Conservation (phyloP, 2,329 filamentous ascomycete genomes). For the Ascochyta fabae region DNA sequence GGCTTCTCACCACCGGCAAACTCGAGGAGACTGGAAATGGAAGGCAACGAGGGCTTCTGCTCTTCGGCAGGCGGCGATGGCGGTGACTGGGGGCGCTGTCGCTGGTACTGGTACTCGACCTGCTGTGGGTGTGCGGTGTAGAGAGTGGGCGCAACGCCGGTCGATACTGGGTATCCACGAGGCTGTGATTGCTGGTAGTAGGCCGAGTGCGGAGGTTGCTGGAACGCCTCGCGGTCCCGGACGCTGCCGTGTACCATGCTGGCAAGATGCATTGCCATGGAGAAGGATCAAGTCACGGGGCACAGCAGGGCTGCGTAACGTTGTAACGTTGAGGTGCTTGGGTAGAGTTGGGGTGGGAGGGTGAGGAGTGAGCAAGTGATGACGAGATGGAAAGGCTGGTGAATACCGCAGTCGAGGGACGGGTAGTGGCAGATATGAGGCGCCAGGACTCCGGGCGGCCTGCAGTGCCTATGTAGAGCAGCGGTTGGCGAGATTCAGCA, state of each 20-base stretch:
- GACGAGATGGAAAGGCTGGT: constrained; percentile 16
- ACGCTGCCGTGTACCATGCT: constrained; percentile 53
- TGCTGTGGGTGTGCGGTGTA: constrained; percentile 30
- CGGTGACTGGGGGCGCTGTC: constrained; percentile 63
- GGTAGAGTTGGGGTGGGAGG: constrained; percentile 16
- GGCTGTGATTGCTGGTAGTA: constrained; percentile 48
- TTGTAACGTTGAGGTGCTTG: constrained; percentile 7
- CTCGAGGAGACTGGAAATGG: constrained; percentile 88
- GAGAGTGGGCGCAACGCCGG: constrained; percentile 20
- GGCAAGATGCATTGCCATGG: constrained; percentile 52
- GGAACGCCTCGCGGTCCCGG: constrained; percentile 48
- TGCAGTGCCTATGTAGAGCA: constrained; percentile 47
- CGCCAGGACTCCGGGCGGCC: constrained; percentile 44
- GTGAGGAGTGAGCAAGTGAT: constrained; percentile 21
- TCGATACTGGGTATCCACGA: constrained; percentile 35
- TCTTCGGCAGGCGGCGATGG: constrained; percentile 80
- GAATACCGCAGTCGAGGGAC: constrained; percentile 23
- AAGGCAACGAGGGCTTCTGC: constrained; percentile 84
- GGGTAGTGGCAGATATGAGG: constrained; percentile 39
- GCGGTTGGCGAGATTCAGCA: constrained; percentile 47
- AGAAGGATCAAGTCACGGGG: constrained; percentile 34
- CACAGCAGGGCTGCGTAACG: constrained; percentile 47
- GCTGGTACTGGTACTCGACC: constrained; percentile 40
- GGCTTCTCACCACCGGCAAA: constrained; percentile 75
- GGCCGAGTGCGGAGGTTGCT: constrained; percentile 38